phyloP scores from a whole-genome alignment of 2,329 filamentous ascomycete genomes.

The Colletotrichum musae region DNA sequence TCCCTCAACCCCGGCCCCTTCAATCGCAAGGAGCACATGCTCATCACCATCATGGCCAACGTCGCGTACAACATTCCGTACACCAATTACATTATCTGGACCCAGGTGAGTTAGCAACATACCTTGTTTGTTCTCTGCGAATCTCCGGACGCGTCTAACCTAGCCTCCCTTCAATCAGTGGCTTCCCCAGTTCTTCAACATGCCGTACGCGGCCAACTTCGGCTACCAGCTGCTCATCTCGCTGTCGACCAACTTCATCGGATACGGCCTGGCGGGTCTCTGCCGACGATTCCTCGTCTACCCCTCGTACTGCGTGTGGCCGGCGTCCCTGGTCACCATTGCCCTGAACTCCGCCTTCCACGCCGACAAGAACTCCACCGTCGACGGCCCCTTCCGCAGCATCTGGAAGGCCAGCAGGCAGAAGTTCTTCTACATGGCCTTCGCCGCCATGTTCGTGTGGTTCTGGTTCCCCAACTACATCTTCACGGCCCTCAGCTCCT shows the following conservation, averaged over 20 bases:
- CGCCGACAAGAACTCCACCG: slow-evolving; percentile 48
- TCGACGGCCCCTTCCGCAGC: slow-evolving; percentile 51
- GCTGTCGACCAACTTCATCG: slow-evolving; percentile 63
- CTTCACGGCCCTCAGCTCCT: slow-evolving; percentile 58
- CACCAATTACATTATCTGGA: slow-evolving; percentile 60
- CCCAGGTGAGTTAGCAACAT: slow-evolving; percentile 49
- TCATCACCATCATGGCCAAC: slow-evolving; percentile 70
- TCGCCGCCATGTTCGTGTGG: slow-evolving; percentile 61
- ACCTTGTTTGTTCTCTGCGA: neutral
- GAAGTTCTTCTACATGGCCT: slow-evolving; percentile 57
- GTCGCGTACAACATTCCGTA: slow-evolving; percentile 59
- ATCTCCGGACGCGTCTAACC: neutral
- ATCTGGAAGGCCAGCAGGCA: slow-evolving; percentile 54
- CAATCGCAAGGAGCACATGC: slow-evolving; percentile 67
- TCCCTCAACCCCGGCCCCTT: slow-evolving; percentile 64
- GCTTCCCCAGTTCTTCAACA: slow-evolving; percentile 59
- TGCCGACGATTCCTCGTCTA: slow-evolving; percentile 61
- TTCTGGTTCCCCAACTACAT: slow-evolving; percentile 65
- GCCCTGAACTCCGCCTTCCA: slow-evolving; percentile 60
- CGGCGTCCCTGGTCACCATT: slow-evolving; percentile 60
- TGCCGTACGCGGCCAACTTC: slow-evolving; percentile 57
- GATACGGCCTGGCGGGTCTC: slow-evolving; percentile 62
- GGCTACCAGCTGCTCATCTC: slow-evolving; percentile 61
- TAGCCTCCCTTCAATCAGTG: neutral
- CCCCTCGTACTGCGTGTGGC: slow-evolving; percentile 63